These are phyloP conservation scores for Schizothecium vesticola DNA, from an alignment of 495 filamentous ascomycete genomes.

Conservation along the genomic window DNA sequence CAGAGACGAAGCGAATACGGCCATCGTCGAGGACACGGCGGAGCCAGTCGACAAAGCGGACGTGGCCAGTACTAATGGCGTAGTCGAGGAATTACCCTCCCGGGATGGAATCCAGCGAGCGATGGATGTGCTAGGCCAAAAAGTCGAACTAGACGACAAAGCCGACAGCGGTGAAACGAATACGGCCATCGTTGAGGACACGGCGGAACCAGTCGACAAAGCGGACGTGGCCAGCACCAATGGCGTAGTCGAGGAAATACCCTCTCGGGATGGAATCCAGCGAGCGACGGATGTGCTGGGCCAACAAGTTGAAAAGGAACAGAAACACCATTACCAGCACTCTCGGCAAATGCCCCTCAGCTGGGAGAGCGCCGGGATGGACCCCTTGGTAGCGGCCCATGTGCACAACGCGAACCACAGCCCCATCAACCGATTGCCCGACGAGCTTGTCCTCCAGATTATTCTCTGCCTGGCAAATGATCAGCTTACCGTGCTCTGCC, in stretches of 20 bases:
- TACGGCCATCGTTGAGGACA: conserved; percentile 3
- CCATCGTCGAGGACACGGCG: conserved; percentile 1
- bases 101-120: background rate
- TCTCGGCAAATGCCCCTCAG: conserved; percentile 4
- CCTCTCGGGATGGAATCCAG: background rate
- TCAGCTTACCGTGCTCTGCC: conserved; percentile 4
- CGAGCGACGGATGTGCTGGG: conserved; percentile 5
- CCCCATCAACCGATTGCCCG: conserved; percentile 11
- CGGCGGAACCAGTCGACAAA: conserved; percentile 1
- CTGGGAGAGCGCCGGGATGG: conserved; percentile 2
- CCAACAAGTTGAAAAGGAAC: conserved; percentile 6
- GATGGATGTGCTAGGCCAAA: conserved; percentile 6
- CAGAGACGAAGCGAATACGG: conserved; percentile 1
- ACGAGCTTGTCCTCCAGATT: conserved; percentile 8
- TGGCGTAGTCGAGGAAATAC: conserved; percentile 3
- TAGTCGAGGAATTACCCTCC: conserved; percentile 1
- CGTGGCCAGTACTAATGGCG: conserved; percentile 1
- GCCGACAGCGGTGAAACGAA: background rate
- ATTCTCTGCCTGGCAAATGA: conserved; percentile 5
- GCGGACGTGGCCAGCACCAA: conserved; percentile 1
- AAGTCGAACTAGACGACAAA: conserved; percentile 6
- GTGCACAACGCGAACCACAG: conserved; percentile 10
- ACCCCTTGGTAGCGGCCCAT: conserved; percentile 13
- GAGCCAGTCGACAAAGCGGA: conserved; percentile 3
- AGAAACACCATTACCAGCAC: conserved; percentile 2